A percentile compares a stretch with the other conserved stretches of the same genome.
Conservation (phyloP, 768 basidiomycete genomes). For the Rhodocollybia butyracea region DNA sequence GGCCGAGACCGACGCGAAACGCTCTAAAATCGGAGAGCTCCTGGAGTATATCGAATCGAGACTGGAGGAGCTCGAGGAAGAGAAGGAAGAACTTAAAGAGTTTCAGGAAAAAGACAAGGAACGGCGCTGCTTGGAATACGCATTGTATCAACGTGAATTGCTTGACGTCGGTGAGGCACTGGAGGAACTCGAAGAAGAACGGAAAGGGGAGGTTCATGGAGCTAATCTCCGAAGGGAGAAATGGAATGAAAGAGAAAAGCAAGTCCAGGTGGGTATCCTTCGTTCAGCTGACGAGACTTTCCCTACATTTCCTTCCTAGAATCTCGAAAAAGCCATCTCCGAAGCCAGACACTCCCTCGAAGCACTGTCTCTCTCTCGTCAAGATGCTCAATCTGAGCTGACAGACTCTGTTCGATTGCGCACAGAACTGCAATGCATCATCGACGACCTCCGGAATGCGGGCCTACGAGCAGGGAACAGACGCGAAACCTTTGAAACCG, state of each 20-base stretch:
- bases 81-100: constrained; percentile 96
- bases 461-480: constrained; percentile 62
- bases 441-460: constrained; percentile 72
- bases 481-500: constrained; percentile 58
- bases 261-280: constrained; percentile 62
- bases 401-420: constrained; percentile 81
- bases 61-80: constrained; percentile 89
- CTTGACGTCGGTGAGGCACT: constrained; percentile 85
- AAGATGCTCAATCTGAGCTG: constrained; percentile 79
- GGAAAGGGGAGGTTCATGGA: constrained; percentile 76
- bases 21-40: constrained; percentile 86
- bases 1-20: constrained; percentile 93
- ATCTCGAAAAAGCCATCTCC: constrained; percentile 69
- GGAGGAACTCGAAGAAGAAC: constrained; percentile 83
- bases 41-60: constrained; percentile 90
- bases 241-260: constrained; percentile 79
- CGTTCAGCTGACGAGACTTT: not conserved
- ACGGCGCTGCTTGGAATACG: constrained; percentile 91
- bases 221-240: constrained; percentile 81
- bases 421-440: constrained; percentile 82
- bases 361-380: constrained; percentile 64
- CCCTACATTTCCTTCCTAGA: constrained; percentile 35
- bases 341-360: constrained; percentile 68
- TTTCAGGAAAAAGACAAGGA: constrained; percentile 97
- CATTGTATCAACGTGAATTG: constrained; percentile 86